These are phyloP conservation scores for Nectriaceae sp. DNA, from an alignment of 2,329 filamentous ascomycete genomes.

Conservation along the genomic window DNA sequence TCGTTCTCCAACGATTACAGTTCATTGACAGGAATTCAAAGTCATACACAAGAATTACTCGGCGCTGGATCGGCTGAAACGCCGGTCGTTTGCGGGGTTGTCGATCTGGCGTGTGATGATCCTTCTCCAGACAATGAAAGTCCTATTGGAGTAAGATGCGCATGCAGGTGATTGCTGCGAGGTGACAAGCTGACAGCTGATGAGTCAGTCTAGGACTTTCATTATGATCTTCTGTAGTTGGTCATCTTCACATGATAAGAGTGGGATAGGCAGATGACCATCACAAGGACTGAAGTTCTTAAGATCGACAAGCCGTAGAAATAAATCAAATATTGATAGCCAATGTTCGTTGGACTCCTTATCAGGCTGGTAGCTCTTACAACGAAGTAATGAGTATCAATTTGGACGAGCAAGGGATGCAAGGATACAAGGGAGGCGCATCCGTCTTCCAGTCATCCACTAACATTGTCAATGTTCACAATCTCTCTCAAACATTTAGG, in stretches of 20 bases:
- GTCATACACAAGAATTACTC: not conserved
- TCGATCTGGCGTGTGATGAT: conserved; percentile 23
- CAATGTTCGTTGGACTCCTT: too few relatives aligned
- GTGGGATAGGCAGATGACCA: not conserved
- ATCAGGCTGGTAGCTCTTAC: too few relatives aligned
- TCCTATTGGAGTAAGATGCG: not conserved
- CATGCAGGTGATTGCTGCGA: too few relatives aligned
- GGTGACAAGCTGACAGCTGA: not conserved
- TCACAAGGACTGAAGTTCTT: too few relatives aligned
- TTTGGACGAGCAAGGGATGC: too few relatives aligned
- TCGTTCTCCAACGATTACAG: not conserved
- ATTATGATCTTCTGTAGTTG: not conserved
- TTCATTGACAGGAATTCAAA: not conserved
- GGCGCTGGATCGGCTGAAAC: conserved; percentile 2
- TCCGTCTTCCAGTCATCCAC: too few relatives aligned
- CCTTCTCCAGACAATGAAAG: conserved; percentile 10
- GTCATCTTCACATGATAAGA: not conserved
- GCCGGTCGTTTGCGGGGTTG: conserved; percentile 21
- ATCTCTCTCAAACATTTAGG: too few relatives aligned
- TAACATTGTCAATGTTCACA: too few relatives aligned
- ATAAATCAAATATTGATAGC: too few relatives aligned
- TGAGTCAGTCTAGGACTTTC: not conserved
- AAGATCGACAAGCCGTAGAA: too few relatives aligned
- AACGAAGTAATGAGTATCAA: too few relatives aligned
- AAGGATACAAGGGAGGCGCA: too few relatives aligned